A percentile compares a stretch with the other conserved stretches of the same genome.
These are phyloP conservation scores for Kwoniella shivajii DNA, from an alignment of 1,284 basidiomycete species.

Conservation along the genomic window DNA sequence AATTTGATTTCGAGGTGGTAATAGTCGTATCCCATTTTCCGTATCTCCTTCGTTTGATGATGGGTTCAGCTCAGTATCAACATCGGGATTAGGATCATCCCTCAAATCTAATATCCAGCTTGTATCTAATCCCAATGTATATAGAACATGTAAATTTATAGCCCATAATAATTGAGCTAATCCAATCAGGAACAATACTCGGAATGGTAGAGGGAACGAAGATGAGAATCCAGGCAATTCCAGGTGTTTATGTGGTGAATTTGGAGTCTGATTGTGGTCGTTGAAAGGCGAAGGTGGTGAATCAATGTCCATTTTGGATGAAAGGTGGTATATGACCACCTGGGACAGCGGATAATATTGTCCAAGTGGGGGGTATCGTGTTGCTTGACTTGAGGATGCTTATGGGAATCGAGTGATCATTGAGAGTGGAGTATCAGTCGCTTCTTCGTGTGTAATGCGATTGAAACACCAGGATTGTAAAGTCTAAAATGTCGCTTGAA, in stretches of 20 bases:
- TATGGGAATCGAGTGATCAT: too few relatives aligned
- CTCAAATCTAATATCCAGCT: constrained; percentile 61
- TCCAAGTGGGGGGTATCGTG: too few relatives aligned
- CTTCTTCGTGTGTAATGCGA: too few relatives aligned
- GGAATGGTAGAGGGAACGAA: constrained; percentile 76
- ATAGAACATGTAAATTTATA: constrained; percentile 80
- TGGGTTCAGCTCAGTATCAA: not conserved
- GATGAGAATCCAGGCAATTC: constrained; percentile 59
- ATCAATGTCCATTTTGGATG: constrained; percentile 51
- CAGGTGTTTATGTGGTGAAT: constrained; percentile 41
- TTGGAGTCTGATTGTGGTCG: constrained; percentile 17
- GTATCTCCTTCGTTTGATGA: not conserved
- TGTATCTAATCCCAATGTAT: constrained; percentile 72
- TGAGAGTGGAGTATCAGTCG: too few relatives aligned
- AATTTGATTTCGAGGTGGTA: too few relatives aligned
- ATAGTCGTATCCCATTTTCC: not conserved
- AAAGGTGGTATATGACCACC: not conserved
- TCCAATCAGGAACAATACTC: constrained; percentile 71
- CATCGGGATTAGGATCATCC: constrained; percentile 21
- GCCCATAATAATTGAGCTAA: constrained; percentile 78
- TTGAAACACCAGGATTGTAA: too few relatives aligned
- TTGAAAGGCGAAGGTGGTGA: constrained; percentile 35
- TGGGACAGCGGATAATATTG: not conserved
- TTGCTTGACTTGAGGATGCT: too few relatives aligned
- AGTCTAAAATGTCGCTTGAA: too few relatives aligned